A percentile compares a stretch with the other conserved stretches of the same genome.
These are phyloP conservation scores for Puccinia novopanici DNA, from an alignment of 1,284 basidiomycete genomes.

Conservation along the genomic window DNA sequence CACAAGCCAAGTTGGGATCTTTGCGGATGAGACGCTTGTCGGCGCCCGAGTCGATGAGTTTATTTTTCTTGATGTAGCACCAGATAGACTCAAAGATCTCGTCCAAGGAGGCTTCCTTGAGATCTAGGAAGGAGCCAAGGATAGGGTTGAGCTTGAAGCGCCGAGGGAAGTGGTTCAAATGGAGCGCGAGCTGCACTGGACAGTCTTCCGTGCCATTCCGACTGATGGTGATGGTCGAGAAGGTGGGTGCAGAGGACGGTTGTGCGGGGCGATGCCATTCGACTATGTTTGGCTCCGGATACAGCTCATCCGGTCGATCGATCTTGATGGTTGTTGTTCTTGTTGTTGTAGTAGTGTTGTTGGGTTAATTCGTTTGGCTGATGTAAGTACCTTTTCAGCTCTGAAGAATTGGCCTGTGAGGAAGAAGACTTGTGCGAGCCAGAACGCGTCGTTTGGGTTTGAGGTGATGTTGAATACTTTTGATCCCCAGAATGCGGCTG, in stretches of 20 bases:
- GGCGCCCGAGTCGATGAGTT: conserved; percentile 28
- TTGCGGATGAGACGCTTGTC: conserved; percentile 44
- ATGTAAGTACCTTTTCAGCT: conserved; percentile 83
- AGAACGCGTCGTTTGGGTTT: conserved; percentile 95
- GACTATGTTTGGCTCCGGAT: conserved; percentile 46
- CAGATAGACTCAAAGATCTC: conserved; percentile 36
- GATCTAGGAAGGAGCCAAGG: conserved; percentile 35
- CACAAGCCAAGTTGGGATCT: conserved; percentile 41
- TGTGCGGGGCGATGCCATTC: conserved; percentile 30
- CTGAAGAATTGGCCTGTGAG: conserved; percentile 77
- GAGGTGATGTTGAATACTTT: conserved; percentile 92
- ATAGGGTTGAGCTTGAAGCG: conserved; percentile 29
- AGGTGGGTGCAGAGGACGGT: background rate
- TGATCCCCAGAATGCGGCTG: conserved; percentile 97
- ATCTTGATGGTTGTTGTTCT: conserved; percentile 13
- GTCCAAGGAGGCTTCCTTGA: conserved; percentile 31
- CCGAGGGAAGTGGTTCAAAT: conserved; percentile 45
- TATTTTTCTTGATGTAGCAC: conserved; percentile 44
- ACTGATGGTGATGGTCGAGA: conserved; percentile 37
- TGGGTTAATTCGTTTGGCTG: conserved; percentile 59
- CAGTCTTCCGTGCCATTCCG: conserved; percentile 41
- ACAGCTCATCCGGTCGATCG: conserved; percentile 36
- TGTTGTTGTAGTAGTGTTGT: conserved; percentile 29
- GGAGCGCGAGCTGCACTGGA: conserved; percentile 34
- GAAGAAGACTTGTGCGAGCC: conserved; percentile 96